A percentile compares a stretch with the other conserved stretches of the same genome.
Conservation (phyloP, 306 rosid genomes). For the Cicer arietinum region DNA sequence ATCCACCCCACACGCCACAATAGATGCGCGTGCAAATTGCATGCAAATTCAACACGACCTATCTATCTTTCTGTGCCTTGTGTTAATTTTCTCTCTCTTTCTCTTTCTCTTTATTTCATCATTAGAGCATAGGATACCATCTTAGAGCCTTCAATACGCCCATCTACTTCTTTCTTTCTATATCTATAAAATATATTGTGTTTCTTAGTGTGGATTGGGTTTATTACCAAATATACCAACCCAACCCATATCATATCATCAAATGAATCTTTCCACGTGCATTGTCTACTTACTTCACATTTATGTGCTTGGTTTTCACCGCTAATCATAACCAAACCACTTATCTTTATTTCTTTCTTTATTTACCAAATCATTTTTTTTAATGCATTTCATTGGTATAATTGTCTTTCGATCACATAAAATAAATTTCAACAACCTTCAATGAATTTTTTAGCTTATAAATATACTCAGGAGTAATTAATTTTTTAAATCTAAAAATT, state of each 20-base stretch:
- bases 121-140: constrained; percentile 79
- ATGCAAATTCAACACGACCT: constrained; percentile 42
- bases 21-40: constrained; percentile 51
- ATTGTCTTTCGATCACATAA: background rate
- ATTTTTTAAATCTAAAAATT: too few species aligned
- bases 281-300: constrained; percentile 49
- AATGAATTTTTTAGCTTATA: too few species aligned
- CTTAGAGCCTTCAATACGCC: constrained; percentile 56
- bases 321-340: constrained; percentile 50
- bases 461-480: too few species aligned
- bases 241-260: constrained; percentile 40
- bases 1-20: background rate
- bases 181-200: background rate
- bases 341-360: constrained; percentile 16
- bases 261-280: constrained; percentile 85
- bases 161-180: constrained; percentile 48
- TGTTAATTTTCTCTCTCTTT: background rate
- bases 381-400: background rate
- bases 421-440: background rate
- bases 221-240: constrained; percentile 68
- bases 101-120: constrained; percentile 10
- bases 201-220: constrained; percentile 55
- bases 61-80: constrained; percentile 51
- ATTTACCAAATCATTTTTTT: background rate
- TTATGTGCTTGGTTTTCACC: constrained; percentile 66